phyloP scores from a whole-genome alignment of 495 filamentous ascomycete species.

The Aspergillus ostianus region DNA sequence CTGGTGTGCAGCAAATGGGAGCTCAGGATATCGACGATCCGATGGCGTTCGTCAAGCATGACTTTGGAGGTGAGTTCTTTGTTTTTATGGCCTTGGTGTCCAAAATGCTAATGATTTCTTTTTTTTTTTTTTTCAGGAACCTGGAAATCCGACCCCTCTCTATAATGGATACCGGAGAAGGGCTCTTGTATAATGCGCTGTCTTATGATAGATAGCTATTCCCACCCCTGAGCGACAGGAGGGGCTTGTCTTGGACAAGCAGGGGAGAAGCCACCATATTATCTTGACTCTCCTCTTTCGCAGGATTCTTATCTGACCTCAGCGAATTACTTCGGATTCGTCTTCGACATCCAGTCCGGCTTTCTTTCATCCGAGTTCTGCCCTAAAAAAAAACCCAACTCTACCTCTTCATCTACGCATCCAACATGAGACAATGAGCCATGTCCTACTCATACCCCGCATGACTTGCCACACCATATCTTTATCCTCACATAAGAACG shows the following conservation, averaged over 20 bases:
- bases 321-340: background rate
- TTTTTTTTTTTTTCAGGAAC: slow-evolving; percentile 19
- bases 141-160: slow-evolving; percentile 40
- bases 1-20: slow-evolving; percentile 90
- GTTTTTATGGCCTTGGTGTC: slow-evolving; percentile 2
- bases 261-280: background rate
- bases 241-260: background rate
- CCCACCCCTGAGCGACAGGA: background rate
- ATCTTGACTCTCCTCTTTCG: background rate
- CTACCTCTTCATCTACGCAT: background rate
- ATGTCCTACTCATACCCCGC: background rate
- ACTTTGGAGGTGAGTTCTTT: slow-evolving; percentile 76
- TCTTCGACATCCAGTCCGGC: background rate
- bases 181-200: background rate
- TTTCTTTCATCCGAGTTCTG: too few relatives aligned
- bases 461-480: background rate
- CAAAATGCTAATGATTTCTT: slow-evolving; percentile 1
- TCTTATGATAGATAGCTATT: background rate
- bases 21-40: slow-evolving; percentile 88
- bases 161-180: slow-evolving; percentile 17
- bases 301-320: background rate
- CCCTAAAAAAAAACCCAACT: background rate
- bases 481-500: background rate
- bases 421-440: background rate
- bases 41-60: slow-evolving; percentile 97